phyloP scores from a whole-genome alignment of 768 basidiomycete species.

The Boletellus ananiceps region DNA sequence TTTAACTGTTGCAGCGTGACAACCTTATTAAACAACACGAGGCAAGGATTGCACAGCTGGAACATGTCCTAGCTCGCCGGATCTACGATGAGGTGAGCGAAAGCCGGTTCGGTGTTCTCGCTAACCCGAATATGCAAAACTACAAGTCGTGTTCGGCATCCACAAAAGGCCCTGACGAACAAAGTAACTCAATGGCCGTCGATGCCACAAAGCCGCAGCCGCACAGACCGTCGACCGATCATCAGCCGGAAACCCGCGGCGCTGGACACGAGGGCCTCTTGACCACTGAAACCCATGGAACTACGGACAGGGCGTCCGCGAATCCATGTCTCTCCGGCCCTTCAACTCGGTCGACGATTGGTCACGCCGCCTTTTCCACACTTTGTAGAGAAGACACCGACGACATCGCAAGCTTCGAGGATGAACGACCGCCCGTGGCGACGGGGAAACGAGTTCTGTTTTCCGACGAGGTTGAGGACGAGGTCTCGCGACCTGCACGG shows the following conservation, averaged over 20 bases:
- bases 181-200: conserved; percentile 9
- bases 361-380: conserved; percentile 21
- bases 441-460: conserved; percentile 24
- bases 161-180: conserved; percentile 11
- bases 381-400: conserved; percentile 26
- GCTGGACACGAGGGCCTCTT: conserved; percentile 8
- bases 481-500: conserved; percentile 23
- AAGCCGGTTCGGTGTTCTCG: conserved; percentile 9
- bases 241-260: conserved; percentile 19
- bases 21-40: conserved; percentile 42
- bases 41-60: conserved; percentile 42
- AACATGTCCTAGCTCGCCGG: conserved; percentile 42
- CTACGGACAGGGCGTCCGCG: conserved; percentile 4
- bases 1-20: conserved; percentile 38
- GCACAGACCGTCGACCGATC: conserved; percentile 9
- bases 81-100: conserved; percentile 34
- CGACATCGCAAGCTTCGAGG: conserved; percentile 23
- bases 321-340: conserved; percentile 10
- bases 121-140: conserved; percentile 13
- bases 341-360: conserved; percentile 21
- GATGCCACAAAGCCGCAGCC: conserved; percentile 6
- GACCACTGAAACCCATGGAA: conserved; percentile 6
- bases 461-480: conserved; percentile 21
- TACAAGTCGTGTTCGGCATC: conserved; percentile 10
- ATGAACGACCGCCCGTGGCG: conserved; percentile 14